Base-by-base conservation (phyloP, 345 rosid species). In the Erucastrum elatum region DNA sequence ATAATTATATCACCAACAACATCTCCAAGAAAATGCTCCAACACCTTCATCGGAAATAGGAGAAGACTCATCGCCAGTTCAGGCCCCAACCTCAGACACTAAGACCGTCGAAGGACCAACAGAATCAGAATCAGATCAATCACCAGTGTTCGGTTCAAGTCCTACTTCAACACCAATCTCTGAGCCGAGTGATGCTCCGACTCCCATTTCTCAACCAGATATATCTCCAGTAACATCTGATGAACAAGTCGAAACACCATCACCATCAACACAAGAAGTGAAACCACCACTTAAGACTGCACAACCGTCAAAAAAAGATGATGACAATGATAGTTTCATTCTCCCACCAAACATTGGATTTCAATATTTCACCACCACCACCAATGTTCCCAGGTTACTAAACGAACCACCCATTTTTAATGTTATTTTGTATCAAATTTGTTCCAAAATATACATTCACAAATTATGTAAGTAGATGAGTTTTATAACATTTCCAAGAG, bases 321-420 rank as follows among this genome's bases (percentile, higher is more conserved):
- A 51, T 8, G 78, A 11, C 13, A 66, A 21, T 1, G 78, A 73
- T 79, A 76, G 82, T 44, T 11, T 89, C 31, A 26, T 74, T 51
- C 86, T 93, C 61, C 98, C 98, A 10, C 90, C 93, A 77, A 83
- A 83, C 72, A 68, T 93, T 30, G 98, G 98, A n/a, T 68, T 53
- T 67, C 86, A 87, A 39, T 93, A 93, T 75, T 8, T 93, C 98
- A 5, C 98, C 98, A 37, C 98, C 98, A 37, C 98, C 98, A 7
- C 98, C 98, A n/a, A 72, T 86, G 75, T 80, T 87, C 81, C 88
- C 82, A 29, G 98, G 98, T 78, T 91, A 94, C 84, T 94, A 86
- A 86, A 58, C 62, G 2, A 51, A 44, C 61, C 64, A 66, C 34
- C 27, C 58, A 46, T 41, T 67, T 72, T 74, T 34, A 61, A 46